These are phyloP conservation scores for Capsella bursapastoris DNA, from an alignment of 345 rosid genomes.

Conservation along the genomic window DNA sequence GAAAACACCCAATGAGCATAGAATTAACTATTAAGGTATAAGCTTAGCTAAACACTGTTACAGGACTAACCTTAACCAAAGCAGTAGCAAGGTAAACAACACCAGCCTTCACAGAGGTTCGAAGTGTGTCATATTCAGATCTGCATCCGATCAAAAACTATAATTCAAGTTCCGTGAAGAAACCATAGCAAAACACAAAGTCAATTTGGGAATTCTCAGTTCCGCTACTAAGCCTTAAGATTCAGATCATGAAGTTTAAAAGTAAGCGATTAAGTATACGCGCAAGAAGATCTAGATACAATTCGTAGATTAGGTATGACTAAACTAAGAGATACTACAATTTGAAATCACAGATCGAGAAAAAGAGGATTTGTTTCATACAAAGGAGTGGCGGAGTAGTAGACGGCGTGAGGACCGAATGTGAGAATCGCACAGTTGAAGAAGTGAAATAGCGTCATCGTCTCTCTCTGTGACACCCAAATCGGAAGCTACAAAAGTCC, in stretches of 20 bases:
- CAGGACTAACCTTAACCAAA: constrained; percentile 71
- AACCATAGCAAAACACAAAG: neutral
- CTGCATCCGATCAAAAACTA: constrained; percentile 47
- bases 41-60: neutral
- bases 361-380: constrained; percentile 33
- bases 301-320: neutral
- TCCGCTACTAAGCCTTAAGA: neutral
- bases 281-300: neutral
- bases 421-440: constrained; percentile 99
- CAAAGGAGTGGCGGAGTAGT: constrained; percentile 98
- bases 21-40: no score
- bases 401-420: constrained; percentile 98
- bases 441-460: constrained; percentile 95
- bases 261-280: neutral
- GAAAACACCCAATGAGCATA: neutral
- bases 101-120: constrained; percentile 86
- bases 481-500: constrained; percentile 8
- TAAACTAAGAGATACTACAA: neutral
- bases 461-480: neutral
- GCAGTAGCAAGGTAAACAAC: constrained; percentile 93
- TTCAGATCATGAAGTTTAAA: constrained; percentile 16
- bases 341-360: constrained; percentile 33
- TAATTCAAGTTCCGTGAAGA: neutral
- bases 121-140: constrained; percentile 97
- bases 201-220: constrained; percentile 18